Evolutionary conservation across 164 flowering plant genomes (phyloP), one percentile per base, ranked within the genome.

Genomic region (Umbilicus rupestris): DNA sequence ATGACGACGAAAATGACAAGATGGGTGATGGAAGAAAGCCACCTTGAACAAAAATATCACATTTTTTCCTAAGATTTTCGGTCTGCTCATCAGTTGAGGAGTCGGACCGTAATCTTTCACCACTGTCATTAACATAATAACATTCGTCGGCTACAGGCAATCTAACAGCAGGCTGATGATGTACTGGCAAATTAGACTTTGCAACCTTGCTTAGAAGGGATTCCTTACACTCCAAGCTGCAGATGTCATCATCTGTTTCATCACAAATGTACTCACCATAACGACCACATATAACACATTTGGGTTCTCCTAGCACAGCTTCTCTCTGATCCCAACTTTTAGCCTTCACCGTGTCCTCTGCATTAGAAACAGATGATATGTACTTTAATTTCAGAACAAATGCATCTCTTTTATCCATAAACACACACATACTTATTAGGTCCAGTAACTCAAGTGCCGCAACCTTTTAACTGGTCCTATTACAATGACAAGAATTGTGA

Each of bases 231-330:
- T 87, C 86, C 74, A 84, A 66, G 73, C 97, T 93, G 79, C 97
- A 93, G 69, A 93, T 64, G 75, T 93, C 98, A 74, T 90, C 94
- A 78, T 93, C 88, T 0, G 98, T 93, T 72, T 85, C 85, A 73
- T 93, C 90, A 74, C 98, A 90, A 57, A 93, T 85, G 68, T 90
- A 93, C 73, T 93, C 97, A 44, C 97, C 98, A 74, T 87, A 90
- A n/a, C 97, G 96, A n/a, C 89, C 88, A 73, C 98, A 93, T 52
- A 90, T 75, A 52, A 81, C 76, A 74, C 98, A 93, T 29, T 67
- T 74, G 71, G 98, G 97, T 72, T 93, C 98, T 66, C 84, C 94
- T 0, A 84, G 86, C 30, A 79, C 70, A 69, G 98, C 92, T 77
- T 84, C 91, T 75, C 98, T 84, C 76, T 90, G 98, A 66, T 90